Evolutionary conservation across 352 stramenopile species (phyloP), one percentile per base, ranked within the genome.

Genomic region (Globisporangium recalcitrans): DNA sequence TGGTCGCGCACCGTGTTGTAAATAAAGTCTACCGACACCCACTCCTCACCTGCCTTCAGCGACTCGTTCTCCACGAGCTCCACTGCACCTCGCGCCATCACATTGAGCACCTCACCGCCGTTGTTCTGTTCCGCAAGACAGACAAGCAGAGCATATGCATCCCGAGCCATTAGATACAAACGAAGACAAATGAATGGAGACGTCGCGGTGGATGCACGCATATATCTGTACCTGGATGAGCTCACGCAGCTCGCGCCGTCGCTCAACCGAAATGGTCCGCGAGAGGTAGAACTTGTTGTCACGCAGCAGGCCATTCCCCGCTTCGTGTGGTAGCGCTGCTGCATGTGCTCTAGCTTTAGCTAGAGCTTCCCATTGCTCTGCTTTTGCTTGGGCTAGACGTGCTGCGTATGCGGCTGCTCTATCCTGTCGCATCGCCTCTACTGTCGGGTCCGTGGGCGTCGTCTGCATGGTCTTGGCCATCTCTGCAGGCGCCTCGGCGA

Each of bases 1-100:
- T 65, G 65, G 42, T 64, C 68, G 22, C 63, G 66, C 55, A 84
- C 60, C 29, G 71, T 85, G 60, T 88, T 71, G 48, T 72, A 66
- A 31, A 90, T 58, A 55, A 85, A 88, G 19, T 77, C 70, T 7
- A 61, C 64, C 6, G 79, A 66, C 27, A 90, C 69, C 75, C 70
- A 78, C 51, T 75, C 16, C 24, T 67, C 55, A 1, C 54, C 58
- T 13, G 53, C 44, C 56, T 69, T 51, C 31, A 88, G 63, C 26
- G 63, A 42, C 3, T 68, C 63, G 27, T 38, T 70, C 52, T 74
- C 65, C 19, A 88, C 80, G 38, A 90, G 66, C 53, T 86, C 69
- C 36, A 78, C 64, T 8, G 67, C 58, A 22, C 38, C 56, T 8
- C 10, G 27, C 19, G 59, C 31, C 19, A 29, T 7, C 36, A 29